phyloP scores from a whole-genome alignment of 176 grass and related monocot species.

The Miscanthus lutarioriparius region DNA sequence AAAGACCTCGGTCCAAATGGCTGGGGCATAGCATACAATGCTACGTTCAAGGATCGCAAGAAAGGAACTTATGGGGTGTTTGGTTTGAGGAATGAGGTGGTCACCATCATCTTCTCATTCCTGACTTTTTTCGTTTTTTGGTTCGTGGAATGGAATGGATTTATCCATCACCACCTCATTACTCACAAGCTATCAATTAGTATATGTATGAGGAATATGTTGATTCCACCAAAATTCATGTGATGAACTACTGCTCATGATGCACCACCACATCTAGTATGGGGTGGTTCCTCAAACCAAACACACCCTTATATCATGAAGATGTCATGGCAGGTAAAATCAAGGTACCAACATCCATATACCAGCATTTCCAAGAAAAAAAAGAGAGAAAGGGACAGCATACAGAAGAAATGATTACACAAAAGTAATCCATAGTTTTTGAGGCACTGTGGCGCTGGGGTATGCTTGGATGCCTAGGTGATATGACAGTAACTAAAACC shows the following conservation, averaged over 20 bases:
- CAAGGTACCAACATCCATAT: not conserved
- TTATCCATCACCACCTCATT: not conserved
- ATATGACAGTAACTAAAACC: not conserved
- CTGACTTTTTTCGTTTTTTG: no score
- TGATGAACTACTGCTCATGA: no score
- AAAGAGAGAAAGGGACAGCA: not conserved
- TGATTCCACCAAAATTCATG: not conserved
- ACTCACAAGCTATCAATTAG: not conserved
- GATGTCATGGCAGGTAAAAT: not conserved
- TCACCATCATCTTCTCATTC: no score
- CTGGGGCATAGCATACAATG: not conserved
- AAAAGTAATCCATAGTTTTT: not conserved
- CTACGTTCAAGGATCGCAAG: not conserved
- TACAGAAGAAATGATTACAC: no score
- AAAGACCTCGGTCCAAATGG: not conserved
- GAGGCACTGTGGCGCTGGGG: not conserved
- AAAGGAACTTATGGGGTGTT: not conserved
- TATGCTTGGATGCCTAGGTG: not conserved
- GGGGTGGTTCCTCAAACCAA: not conserved
- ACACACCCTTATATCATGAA: not conserved
- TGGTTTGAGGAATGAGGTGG: not conserved
- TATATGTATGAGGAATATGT: not conserved
- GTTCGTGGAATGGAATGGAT: no score
- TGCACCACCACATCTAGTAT: no score
- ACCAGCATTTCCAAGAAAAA: not conserved